These are phyloP conservation scores for Xylaria castorea DNA, from an alignment of 495 filamentous ascomycete species.

Conservation along the genomic window DNA sequence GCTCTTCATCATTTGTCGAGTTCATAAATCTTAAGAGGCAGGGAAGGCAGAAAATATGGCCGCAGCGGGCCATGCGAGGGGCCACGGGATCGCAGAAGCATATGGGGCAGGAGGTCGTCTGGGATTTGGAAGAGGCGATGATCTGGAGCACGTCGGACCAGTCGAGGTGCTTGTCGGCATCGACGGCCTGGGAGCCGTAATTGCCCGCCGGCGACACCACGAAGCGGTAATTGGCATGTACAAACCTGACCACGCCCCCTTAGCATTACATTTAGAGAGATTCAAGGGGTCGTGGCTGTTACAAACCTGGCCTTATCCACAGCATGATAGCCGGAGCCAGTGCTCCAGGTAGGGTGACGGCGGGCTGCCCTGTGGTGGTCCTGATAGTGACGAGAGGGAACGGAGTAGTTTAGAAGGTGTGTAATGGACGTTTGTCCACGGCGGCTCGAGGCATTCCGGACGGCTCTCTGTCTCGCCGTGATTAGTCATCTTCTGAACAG, in stretches of 20 bases:
- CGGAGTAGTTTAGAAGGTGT: slow-evolving; percentile 89
- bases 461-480: slow-evolving; percentile 57
- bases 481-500: slow-evolving; percentile 17
- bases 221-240: slow-evolving; percentile 97
- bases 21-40: slow-evolving; percentile 97
- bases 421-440: slow-evolving; percentile 97
- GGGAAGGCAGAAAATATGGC: slow-evolving; percentile 95
- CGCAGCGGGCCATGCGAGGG: slow-evolving; percentile 96
- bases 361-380: slow-evolving; percentile 58
- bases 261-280: slow-evolving; percentile 22
- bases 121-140: slow-evolving; percentile 86
- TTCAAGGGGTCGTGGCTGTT: not conserved
- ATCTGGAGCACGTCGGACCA: slow-evolving; percentile 93
- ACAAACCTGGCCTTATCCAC: slow-evolving; percentile 82
- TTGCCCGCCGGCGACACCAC: slow-evolving; percentile 83
- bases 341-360: slow-evolving; percentile 79
- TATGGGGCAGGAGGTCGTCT: slow-evolving; percentile 88
- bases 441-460: slow-evolving; percentile 82
- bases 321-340: slow-evolving; percentile 90
- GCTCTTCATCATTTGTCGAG: slow-evolving; percentile 69
- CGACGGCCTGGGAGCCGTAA: slow-evolving; percentile 79
- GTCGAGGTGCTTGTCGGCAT: slow-evolving; percentile 89
- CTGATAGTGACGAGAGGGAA: slow-evolving; percentile 76
- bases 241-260: slow-evolving; percentile 64
- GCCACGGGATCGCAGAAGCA: slow-evolving; percentile 91